A percentile compares a stretch with the other conserved stretches of the same genome.
These are phyloP conservation scores for Penicillium capsulatum DNA, from an alignment of 2,329 filamentous ascomycete genomes.

Conservation along the genomic window DNA sequence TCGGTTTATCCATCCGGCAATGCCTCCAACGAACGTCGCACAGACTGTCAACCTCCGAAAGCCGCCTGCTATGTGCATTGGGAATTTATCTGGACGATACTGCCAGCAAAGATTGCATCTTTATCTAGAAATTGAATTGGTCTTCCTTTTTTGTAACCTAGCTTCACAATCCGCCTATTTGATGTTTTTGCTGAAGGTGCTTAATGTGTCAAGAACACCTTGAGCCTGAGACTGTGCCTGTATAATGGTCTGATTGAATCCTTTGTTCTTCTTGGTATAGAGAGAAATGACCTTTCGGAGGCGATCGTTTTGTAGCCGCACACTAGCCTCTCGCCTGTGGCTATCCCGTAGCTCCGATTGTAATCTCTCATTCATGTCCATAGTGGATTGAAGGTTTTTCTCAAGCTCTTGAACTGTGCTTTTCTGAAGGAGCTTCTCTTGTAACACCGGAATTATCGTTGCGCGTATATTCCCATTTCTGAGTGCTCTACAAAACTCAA, in stretches of 20 bases:
- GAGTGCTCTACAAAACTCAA: slow-evolving; percentile 3
- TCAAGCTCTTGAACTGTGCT: slow-evolving; percentile 1
- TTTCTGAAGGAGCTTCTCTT: not conserved
- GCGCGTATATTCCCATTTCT: slow-evolving; percentile 1
- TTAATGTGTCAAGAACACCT: slow-evolving; percentile 1
- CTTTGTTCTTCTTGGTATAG: not conserved
- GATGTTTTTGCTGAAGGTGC: slow-evolving; percentile 4
- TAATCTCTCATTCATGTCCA: slow-evolving; percentile 3
- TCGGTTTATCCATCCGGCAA: slow-evolving; percentile 2
- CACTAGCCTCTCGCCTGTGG: not conserved
- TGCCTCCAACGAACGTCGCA: slow-evolving; percentile 3
- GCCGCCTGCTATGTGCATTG: slow-evolving; percentile 3
- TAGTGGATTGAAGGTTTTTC: slow-evolving; percentile 1
- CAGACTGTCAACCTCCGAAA: slow-evolving; percentile 3
- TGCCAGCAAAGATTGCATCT: slow-evolving; percentile 1
- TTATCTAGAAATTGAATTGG: slow-evolving; percentile 1
- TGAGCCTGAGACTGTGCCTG: not conserved
- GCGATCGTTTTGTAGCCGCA: slow-evolving; percentile 2
- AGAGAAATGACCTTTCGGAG: not conserved
- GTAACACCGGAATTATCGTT: not conserved
- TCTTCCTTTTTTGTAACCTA: slow-evolving; percentile 3
- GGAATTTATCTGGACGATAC: slow-evolving; percentile 7
- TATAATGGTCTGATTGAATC: not conserved
- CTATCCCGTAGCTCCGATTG: slow-evolving; percentile 1
- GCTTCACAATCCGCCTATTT: not conserved